Conservation (phyloP, 805 yeast genomes). For the Osmozyma mogii region DNA sequence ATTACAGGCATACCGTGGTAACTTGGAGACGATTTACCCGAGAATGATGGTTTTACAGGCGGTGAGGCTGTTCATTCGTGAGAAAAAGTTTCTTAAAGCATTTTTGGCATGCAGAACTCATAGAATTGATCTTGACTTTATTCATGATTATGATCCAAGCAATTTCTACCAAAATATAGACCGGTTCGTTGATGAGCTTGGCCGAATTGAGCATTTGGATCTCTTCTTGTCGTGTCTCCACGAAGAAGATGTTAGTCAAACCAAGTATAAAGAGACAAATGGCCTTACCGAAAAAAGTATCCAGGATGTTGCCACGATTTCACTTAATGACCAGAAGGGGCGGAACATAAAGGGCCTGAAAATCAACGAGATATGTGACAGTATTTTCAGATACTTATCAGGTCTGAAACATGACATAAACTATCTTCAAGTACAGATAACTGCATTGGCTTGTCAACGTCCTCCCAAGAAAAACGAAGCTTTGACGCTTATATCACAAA, state of each 20-base stretch:
- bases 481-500: conserved; percentile 48
- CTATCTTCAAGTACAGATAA: conserved; percentile 70
- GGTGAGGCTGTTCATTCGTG: conserved; percentile 62
- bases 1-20: conserved; percentile 93
- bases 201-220: conserved; percentile 69
- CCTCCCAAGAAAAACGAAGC: conserved; percentile 85
- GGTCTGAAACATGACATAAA: conserved; percentile 43
- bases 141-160: conserved; percentile 80
- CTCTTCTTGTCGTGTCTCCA: conserved; percentile 78
- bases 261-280: conserved; percentile 74
- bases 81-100: conserved; percentile 58
- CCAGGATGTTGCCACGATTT: neutral
- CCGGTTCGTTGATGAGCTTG: conserved; percentile 61
- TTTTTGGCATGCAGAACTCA: conserved; percentile 81
- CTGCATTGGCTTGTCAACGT: conserved; percentile 85
- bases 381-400: conserved; percentile 49
- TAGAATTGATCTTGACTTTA: conserved; percentile 81
- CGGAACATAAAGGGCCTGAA: conserved; percentile 26
- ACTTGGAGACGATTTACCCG: conserved; percentile 88
- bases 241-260: conserved; percentile 75
- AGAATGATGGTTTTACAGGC: conserved; percentile 84
- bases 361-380: conserved; percentile 70
- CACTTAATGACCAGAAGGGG: neutral
- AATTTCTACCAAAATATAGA: conserved; percentile 58
- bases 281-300: conserved; percentile 10